Conservation (phyloP, 345 rosid species). For the Triadica sebifera region DNA sequence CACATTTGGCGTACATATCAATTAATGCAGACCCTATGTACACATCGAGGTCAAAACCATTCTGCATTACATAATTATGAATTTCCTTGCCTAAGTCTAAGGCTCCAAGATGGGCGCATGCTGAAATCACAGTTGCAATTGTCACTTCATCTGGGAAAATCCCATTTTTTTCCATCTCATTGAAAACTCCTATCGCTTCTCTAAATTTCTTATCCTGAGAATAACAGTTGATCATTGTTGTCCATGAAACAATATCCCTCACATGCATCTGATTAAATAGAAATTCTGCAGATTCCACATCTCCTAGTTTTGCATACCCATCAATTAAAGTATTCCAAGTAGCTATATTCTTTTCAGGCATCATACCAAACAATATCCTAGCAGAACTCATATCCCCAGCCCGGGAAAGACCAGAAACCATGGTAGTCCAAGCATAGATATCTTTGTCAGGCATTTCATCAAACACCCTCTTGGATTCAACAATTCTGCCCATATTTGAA, state of each 20-base stretch:
- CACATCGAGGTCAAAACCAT: constrained; percentile 60
- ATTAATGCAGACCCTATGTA: constrained; percentile 74
- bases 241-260: constrained; percentile 72
- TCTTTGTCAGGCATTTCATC: constrained; percentile 75
- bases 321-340: constrained; percentile 74
- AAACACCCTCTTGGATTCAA: constrained; percentile 54
- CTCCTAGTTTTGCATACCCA: constrained; percentile 54
- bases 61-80: constrained; percentile 53
- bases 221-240: constrained; percentile 73
- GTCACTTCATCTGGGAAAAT: constrained; percentile 63
- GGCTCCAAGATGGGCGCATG: constrained; percentile 82
- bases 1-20: constrained; percentile 90
- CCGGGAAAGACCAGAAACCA: constrained; percentile 43
- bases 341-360: constrained; percentile 53
- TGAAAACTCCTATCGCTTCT: constrained; percentile 58
- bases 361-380: constrained; percentile 46
- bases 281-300: constrained; percentile 47
- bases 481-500: constrained; percentile 34
- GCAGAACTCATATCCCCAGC: constrained; percentile 49
- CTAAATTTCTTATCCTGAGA: constrained; percentile 51
- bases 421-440: constrained; percentile 52
- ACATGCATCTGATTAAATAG: constrained; percentile 56
- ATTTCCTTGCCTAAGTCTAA: constrained; percentile 60
- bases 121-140: constrained; percentile 68
- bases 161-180: constrained; percentile 48